These are phyloP conservation scores for Saccharomycopsis oosterbeekiorum DNA, from an alignment of 805 yeast species.

Conservation along the genomic window DNA sequence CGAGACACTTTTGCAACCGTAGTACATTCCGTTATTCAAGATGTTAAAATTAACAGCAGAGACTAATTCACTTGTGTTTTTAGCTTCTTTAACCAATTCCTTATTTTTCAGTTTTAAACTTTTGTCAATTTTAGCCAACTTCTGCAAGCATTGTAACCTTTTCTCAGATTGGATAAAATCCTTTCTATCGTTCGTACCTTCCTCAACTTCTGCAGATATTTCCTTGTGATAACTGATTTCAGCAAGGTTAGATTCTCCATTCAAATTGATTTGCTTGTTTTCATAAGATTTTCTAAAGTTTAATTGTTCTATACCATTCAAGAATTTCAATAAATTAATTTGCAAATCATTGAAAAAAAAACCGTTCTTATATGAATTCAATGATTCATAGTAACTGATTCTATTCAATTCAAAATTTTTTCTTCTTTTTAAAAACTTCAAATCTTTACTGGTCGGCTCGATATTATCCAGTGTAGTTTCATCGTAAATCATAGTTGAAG, in stretches of 20 bases:
- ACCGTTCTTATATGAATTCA: slow-evolving; percentile 25
- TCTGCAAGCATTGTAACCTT: neutral
- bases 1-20: neutral
- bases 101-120: neutral
- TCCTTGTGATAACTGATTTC: neutral
- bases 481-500: neutral
- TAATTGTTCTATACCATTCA: slow-evolving; percentile 8
- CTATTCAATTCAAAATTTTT: slow-evolving; percentile 34
- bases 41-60: neutral
- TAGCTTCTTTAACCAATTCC: neutral
- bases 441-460: slow-evolving; percentile 23
- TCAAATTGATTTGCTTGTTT: neutral
- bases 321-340: slow-evolving; percentile 3
- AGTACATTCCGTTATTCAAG: neutral
- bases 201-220: neutral
- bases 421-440: slow-evolving; percentile 29
- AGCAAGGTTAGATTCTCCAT: neutral
- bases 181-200: neutral
- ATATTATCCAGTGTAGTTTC: neutral
- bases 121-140: neutral
- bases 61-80: neutral
- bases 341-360: slow-evolving; percentile 7
- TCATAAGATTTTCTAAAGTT: neutral
- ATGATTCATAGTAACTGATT: slow-evolving; percentile 36
- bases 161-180: neutral